phyloP scores from a whole-genome alignment of 2,329 filamentous ascomycete species.

The Verticillium isaacii region DNA sequence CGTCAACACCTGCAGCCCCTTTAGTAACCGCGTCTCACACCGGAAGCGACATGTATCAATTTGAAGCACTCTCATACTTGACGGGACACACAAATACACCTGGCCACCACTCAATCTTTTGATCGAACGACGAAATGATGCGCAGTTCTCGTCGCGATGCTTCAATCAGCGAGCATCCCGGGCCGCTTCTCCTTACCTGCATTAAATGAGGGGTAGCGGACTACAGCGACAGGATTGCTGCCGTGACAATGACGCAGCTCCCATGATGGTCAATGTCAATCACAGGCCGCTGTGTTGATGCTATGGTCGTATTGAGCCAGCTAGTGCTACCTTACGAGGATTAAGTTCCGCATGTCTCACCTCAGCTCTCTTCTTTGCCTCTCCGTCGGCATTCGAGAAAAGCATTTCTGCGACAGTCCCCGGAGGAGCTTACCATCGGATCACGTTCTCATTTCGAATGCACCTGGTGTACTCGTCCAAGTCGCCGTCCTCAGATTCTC shows the following conservation, averaged over 20 bases:
- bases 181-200: too few species aligned
- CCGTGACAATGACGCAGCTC: background rate
- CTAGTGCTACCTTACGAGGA: background rate
- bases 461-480: too few species aligned
- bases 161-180: background rate
- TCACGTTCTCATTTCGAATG: too few species aligned
- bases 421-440: too few species aligned
- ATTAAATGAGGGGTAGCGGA: background rate
- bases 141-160: background rate
- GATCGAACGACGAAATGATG: too few species aligned
- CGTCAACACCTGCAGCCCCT: too few species aligned
- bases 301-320: background rate
- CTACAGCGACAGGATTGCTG: background rate
- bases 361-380: background rate
- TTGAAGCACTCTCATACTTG: too few species aligned
- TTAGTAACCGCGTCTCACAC: too few species aligned
- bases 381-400: background rate
- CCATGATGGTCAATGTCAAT: background rate
- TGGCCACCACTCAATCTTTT: too few species aligned
- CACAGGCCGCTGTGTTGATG: background rate
- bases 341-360: background rate
- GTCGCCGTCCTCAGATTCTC: too few species aligned
- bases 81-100: too few species aligned
- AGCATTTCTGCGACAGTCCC: background rate
- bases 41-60: too few species aligned